Conservation (phyloP, 2,329 filamentous ascomycete species). For the Hawksworthiomyces lignivorus region DNA sequence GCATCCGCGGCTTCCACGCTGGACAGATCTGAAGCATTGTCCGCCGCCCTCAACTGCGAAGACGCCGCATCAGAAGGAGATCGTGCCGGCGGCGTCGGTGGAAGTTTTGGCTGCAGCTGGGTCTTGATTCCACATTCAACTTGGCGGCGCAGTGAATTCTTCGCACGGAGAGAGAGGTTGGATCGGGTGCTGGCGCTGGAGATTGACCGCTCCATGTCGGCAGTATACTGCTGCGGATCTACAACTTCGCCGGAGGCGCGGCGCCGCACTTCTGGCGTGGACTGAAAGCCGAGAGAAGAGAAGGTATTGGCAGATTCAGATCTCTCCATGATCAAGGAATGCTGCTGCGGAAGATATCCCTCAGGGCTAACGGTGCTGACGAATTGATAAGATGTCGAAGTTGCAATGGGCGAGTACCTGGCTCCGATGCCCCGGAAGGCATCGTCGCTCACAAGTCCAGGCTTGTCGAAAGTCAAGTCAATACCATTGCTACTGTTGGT, state of each 20-base stretch:
- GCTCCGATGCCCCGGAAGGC: conserved; percentile 31
- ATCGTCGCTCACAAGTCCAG: conserved; percentile 10
- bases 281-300: conserved; percentile 21
- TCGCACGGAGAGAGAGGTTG: conserved; percentile 38
- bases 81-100: conserved; percentile 10
- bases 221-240: background rate
- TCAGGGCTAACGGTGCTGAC: too few species aligned
- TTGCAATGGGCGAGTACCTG: conserved; percentile 19
- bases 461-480: background rate
- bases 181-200: conserved; percentile 43
- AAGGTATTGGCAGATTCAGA: background rate
- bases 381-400: too few species aligned
- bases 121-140: conserved; percentile 31
- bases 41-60: too few species aligned
- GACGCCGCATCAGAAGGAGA: background rate
- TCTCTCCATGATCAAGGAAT: conserved; percentile 7
- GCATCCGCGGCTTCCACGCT: too few species aligned
- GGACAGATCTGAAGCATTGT: too few species aligned
- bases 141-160: conserved; percentile 39
- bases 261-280: conserved; percentile 35
- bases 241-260: conserved; percentile 22
- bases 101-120: conserved; percentile 38
- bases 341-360: conserved; percentile 19
- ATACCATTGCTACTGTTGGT: background rate
- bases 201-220: conserved; percentile 33